These are phyloP conservation scores for Nothopassalora personata DNA, from an alignment of 2,329 filamentous ascomycete genomes.

Conservation along the genomic window DNA sequence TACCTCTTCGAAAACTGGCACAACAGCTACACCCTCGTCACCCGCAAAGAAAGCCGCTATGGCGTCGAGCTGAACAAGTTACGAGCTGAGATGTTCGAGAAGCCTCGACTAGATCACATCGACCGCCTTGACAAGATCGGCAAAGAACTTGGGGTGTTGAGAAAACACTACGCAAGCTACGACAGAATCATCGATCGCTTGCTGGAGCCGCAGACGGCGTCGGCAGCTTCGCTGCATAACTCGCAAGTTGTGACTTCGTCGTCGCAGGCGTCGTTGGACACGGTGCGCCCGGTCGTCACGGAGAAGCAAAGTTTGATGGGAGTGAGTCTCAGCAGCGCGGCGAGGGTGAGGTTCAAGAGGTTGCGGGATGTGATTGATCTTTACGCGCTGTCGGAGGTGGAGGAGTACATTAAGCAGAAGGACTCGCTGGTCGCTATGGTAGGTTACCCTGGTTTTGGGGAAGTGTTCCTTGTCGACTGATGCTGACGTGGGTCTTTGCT, in stretches of 20 bases:
- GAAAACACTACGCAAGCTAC: constrained; percentile 58
- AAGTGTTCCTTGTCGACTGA: neutral
- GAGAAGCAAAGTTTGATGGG: constrained; percentile 38
- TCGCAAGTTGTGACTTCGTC: constrained; percentile 34
- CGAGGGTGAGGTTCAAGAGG: constrained; percentile 54
- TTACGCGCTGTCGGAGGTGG: constrained; percentile 57
- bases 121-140: constrained; percentile 55
- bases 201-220: constrained; percentile 42
- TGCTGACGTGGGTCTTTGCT: constrained; percentile 3
- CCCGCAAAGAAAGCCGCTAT: constrained; percentile 43
- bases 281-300: constrained; percentile 23
- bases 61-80: constrained; percentile 41
- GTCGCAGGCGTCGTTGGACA: constrained; percentile 19
- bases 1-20: constrained; percentile 64
- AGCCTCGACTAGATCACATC: constrained; percentile 42
- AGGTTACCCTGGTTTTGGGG: constrained; percentile 21
- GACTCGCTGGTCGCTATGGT: constrained; percentile 64
- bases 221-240: constrained; percentile 41
- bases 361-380: constrained; percentile 55
- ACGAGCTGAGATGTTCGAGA: constrained; percentile 52
- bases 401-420: constrained; percentile 63
- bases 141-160: constrained; percentile 55
- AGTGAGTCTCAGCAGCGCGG: constrained; percentile 44
- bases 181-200: constrained; percentile 56
- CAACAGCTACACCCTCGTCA: constrained; percentile 54